Percentiles rank a stretch among this genome's conserved stretches.
Conservation (phyloP, 2,329 filamentous ascomycete species). For the Ophiosphaerella korrae region DNA sequence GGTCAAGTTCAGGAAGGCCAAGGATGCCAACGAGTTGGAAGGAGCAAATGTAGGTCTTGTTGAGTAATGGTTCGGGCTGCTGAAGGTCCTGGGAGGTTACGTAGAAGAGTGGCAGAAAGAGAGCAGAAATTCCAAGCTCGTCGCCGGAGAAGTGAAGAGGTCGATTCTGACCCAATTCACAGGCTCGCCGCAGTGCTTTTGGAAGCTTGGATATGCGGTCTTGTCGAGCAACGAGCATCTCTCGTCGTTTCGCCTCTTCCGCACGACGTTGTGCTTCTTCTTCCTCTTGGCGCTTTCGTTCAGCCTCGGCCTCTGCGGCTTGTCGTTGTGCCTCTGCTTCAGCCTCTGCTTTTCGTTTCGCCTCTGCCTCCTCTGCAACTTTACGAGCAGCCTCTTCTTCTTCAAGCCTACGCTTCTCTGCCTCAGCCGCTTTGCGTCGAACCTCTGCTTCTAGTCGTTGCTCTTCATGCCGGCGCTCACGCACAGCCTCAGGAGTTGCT, state of each 20-base stretch:
- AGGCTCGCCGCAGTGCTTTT: conserved; percentile 43
- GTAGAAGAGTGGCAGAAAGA: conserved; percentile 47
- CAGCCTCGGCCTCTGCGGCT: conserved; percentile 34
- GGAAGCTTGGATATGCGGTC: conserved; percentile 44
- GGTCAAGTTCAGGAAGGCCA: conserved; percentile 47
- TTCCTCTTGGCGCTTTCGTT: conserved; percentile 35
- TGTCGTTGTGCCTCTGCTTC: conserved; percentile 37
- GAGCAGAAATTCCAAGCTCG: conserved; percentile 45
- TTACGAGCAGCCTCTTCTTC: conserved; percentile 36
- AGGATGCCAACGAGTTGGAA: conserved; percentile 49
- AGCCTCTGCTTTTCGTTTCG: conserved; percentile 33
- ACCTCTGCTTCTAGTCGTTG: conserved; percentile 36
- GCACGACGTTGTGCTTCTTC: conserved; percentile 35
- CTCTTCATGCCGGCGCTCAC: conserved; percentile 43
- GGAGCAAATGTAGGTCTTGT: conserved; percentile 44
- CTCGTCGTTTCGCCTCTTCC: conserved; percentile 35
- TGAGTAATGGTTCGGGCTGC: conserved; percentile 17
- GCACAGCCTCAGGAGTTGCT: conserved; percentile 39
- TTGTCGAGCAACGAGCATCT: conserved; percentile 38
- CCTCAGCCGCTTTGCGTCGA: conserved; percentile 28
- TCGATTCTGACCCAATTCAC: conserved; percentile 43
- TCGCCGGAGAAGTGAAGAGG: conserved; percentile 47
- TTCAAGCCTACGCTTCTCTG: conserved; percentile 32
- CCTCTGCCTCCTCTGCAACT: conserved; percentile 37
- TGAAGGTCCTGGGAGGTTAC: conserved; percentile 39